Conservation (phyloP, 768 basidiomycete species). For the Hericium erinaceus region DNA sequence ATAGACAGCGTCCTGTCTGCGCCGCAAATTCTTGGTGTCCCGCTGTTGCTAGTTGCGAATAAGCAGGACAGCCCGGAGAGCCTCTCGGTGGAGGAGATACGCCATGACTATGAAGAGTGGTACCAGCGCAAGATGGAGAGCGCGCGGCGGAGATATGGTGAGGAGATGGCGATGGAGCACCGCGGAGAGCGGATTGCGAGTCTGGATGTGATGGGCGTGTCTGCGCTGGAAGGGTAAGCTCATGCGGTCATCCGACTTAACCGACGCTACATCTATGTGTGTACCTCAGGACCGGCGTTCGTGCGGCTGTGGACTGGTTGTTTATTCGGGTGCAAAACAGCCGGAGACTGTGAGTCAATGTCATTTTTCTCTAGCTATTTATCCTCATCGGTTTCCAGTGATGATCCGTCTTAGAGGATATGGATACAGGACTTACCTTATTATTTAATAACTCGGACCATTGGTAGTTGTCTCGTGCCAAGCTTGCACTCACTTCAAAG, state of each 20-base stretch:
- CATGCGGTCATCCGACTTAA: background rate
- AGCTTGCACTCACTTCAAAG: background rate
- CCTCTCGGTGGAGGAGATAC: conserved; percentile 82
- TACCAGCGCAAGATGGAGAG: conserved; percentile 67
- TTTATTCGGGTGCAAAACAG: conserved; percentile 92
- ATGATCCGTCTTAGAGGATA: background rate
- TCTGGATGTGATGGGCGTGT: conserved; percentile 72
- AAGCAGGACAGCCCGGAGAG: conserved; percentile 84
- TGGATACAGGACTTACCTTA: too few species aligned
- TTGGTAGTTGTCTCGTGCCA: background rate
- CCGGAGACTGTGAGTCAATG: conserved; percentile 38
- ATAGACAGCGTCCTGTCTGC: conserved; percentile 78
- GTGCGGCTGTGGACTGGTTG: conserved; percentile 89
- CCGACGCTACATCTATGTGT: background rate
- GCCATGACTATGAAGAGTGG: conserved; percentile 85
- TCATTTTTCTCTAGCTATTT: background rate
- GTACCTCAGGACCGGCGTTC: conserved; percentile 65
- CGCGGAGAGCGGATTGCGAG: conserved; percentile 35
- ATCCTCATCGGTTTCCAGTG: background rate
- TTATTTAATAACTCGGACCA: too few species aligned
- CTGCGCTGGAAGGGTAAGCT: conserved; percentile 80
- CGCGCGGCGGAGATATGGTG: conserved; percentile 41
- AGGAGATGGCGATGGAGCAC: conserved; percentile 21
- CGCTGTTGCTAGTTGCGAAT: conserved; percentile 87
- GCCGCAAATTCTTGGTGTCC: conserved; percentile 84